These are phyloP conservation scores for Apiospora malaysiana DNA, from an alignment of 2,329 filamentous ascomycete genomes.

Conservation along the genomic window DNA sequence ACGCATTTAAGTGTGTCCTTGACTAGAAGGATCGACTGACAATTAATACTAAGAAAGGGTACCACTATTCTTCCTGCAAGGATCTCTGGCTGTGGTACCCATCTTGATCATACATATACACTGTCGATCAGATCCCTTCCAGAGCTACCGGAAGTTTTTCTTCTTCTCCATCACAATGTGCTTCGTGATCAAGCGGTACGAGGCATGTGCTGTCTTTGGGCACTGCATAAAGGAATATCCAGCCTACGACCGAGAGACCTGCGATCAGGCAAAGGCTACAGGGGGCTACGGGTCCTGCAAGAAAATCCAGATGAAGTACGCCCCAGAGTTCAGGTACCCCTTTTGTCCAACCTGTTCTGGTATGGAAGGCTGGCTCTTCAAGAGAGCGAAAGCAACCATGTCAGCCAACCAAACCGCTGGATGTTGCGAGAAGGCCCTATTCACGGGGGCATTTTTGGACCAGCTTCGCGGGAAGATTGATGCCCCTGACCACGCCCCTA, in stretches of 20 bases:
- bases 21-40: too few species aligned
- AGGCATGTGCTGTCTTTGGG: constrained; percentile 19
- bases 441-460: constrained; percentile 7
- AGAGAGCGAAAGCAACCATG: background rate
- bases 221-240: constrained; percentile 9
- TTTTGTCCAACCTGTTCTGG: constrained; percentile 19
- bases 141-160: too few species aligned
- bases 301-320: background rate
- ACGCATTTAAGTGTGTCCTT: too few species aligned
- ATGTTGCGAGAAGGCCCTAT: background rate
- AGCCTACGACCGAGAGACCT: background rate
- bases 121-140: background rate
- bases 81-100: too few species aligned
- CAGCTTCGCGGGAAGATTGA: constrained; percentile 9
- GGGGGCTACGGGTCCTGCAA: constrained; percentile 4
- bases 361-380: background rate
- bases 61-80: too few species aligned
- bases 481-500: background rate
- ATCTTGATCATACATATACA: background rate
- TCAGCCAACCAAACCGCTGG: background rate
- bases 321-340: constrained; percentile 16
- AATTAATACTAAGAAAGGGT: background rate
- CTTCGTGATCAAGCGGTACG: constrained; percentile 22
- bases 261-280: constrained; percentile 14
- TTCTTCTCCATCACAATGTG: constrained; percentile 14